Percentiles rank a stretch among this genome's conserved stretches.
phyloP scores from a whole-genome alignment of 192 early-diverging fungal genomes.

The Gonapodya prolifera region DNA sequence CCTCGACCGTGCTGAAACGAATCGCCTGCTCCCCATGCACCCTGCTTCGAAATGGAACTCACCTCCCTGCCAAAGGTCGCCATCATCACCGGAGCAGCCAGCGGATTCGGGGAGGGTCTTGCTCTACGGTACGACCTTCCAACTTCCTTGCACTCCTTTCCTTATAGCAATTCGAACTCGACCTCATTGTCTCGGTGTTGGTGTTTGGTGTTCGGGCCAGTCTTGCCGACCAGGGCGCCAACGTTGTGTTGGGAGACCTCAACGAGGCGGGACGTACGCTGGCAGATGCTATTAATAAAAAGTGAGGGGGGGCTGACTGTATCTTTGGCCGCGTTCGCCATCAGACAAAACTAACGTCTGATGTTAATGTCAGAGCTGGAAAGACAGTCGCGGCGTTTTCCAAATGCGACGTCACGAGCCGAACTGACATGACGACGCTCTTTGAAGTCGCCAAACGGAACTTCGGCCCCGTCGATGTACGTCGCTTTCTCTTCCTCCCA shows the following conservation, averaged over 20 bases:
- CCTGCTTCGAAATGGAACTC: background rate
- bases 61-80: background rate
- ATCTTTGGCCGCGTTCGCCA: background rate
- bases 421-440: background rate
- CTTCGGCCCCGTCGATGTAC: slow-evolving; percentile 1
- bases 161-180: too few species aligned
- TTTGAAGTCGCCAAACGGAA: background rate
- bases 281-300: background rate
- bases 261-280: background rate
- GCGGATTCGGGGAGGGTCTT: background rate
- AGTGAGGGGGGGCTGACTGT: background rate
- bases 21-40: too few species aligned
- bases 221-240: background rate
- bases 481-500: too few species aligned
- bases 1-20: too few species aligned
- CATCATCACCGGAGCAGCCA: background rate
- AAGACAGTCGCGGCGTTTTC: background rate
- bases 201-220: background rate
- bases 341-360: background rate
- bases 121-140: background rate
- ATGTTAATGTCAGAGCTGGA: background rate
- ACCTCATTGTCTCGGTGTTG: background rate
- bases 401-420: background rate
- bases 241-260: background rate
- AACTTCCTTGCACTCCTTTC: too few species aligned